Evolutionary conservation across 345 rosid genomes (phyloP).

Genomic region (Theobroma cacao): DNA sequence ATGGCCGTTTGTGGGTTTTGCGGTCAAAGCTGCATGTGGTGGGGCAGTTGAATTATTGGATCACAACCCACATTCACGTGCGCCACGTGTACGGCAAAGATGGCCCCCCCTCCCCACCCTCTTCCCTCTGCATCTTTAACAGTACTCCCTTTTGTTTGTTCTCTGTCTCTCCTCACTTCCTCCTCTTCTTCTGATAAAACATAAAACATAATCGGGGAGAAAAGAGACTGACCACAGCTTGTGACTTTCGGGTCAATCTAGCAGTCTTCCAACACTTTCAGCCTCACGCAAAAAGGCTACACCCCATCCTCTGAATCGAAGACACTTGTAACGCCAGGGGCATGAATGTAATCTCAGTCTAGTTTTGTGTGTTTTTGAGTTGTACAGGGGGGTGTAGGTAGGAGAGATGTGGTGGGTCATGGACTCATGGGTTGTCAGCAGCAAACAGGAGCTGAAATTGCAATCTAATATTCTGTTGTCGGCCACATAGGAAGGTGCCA

Average conservation of each 20-base stretch:
- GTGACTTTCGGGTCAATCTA: no score
- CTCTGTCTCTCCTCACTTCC: not conserved
- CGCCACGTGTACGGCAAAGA: slow-evolving; percentile 33
- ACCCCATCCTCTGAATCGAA: not conserved
- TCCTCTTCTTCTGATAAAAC: not conserved
- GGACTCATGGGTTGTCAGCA: not conserved
- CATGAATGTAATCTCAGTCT: no score
- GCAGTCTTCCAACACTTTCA: not conserved
- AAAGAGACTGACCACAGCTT: not conserved
- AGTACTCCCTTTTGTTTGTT: slow-evolving; percentile 8
- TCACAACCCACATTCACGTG: slow-evolving; percentile 27
- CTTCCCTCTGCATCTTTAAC: not conserved
- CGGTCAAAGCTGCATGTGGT: slow-evolving; percentile 25
- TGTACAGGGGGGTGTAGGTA: not conserved
- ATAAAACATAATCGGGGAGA: not conserved
- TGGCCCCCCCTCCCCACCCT: not conserved
- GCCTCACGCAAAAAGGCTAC: not conserved
- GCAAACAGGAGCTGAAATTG: slow-evolving; percentile 12
- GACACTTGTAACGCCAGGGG: not conserved
- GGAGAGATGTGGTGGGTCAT: not conserved
- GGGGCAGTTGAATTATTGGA: slow-evolving; percentile 27
- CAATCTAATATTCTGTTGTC: slow-evolving; percentile 28
- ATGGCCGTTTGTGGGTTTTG: not conserved
- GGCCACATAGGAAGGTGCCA: slow-evolving; percentile 28
- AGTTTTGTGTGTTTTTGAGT: no score